Conservation (phyloP, 441 rosid genomes). For the Populus hybrid region DNA sequence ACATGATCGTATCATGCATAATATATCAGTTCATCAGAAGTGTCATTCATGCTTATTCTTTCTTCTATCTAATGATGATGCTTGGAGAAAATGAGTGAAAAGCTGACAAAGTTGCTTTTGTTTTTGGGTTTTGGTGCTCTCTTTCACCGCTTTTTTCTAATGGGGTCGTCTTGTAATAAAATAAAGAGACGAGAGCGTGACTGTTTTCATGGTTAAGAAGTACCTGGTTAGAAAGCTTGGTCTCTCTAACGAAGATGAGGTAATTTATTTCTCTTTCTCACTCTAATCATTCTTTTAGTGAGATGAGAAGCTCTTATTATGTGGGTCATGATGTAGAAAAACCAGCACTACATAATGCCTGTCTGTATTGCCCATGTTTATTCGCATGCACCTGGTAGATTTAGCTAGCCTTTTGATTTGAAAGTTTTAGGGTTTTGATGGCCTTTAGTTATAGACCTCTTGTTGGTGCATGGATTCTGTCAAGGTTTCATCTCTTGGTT, state of each 20-base stretch:
- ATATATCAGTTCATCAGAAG: neutral
- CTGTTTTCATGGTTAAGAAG: slow-evolving; percentile 33
- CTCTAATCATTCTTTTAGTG: neutral
- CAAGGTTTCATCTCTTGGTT: neutral
- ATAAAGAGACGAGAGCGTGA: slow-evolving; percentile 38
- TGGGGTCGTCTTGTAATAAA: neutral
- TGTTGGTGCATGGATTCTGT: neutral
- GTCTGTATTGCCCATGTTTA: neutral
- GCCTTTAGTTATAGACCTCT: neutral
- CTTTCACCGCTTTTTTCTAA: neutral
- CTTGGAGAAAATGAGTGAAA: slow-evolving; percentile 24
- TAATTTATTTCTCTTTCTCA: slow-evolving; percentile 12
- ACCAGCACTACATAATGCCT: neutral
- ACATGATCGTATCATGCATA: neutral
- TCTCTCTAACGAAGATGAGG: slow-evolving; percentile 42
- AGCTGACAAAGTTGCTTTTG: slow-evolving; percentile 28
- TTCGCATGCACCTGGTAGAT: neutral
- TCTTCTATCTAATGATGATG: slow-evolving; percentile 32
- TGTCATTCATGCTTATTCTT: slow-evolving; percentile 7
- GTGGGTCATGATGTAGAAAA: neutral
- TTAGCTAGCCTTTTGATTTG: neutral
- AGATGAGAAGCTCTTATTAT: neutral
- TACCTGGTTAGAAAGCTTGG: slow-evolving; percentile 40
- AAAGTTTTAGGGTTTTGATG: neutral
- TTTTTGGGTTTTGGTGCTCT: slow-evolving; percentile 9